phyloP scores from a whole-genome alignment of 768 basidiomycete species.

The Xerocomus spinulosus region DNA sequence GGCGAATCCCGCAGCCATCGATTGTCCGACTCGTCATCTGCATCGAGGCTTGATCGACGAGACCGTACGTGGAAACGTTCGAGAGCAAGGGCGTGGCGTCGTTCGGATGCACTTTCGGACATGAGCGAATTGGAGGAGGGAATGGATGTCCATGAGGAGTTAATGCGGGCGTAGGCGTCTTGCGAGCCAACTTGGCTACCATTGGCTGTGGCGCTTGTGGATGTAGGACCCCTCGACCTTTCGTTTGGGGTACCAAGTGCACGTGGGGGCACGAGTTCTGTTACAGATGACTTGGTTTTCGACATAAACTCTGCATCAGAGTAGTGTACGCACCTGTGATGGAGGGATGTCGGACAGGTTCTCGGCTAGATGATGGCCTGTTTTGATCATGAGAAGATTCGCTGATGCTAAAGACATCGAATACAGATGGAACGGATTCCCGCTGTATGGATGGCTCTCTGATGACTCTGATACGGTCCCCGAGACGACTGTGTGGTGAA shows the following conservation, averaged over 20 bases:
- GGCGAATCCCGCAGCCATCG: slow-evolving; percentile 20
- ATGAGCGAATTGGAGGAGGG: slow-evolving; percentile 39
- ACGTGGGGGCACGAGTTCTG: slow-evolving; percentile 18
- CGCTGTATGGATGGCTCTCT: slow-evolving; percentile 20
- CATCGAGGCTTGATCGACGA: slow-evolving; percentile 21
- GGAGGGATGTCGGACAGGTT: slow-evolving; percentile 5
- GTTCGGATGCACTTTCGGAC: slow-evolving; percentile 42
- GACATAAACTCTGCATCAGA: not conserved
- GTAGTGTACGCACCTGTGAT: slow-evolving; percentile 9
- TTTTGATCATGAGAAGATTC: slow-evolving; percentile 18
- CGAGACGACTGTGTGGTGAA: slow-evolving; percentile 4
- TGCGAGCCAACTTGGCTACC: slow-evolving; percentile 9
- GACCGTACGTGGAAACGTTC: slow-evolving; percentile 29
- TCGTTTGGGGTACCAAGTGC: slow-evolving; percentile 8
- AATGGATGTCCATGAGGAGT: slow-evolving; percentile 29
- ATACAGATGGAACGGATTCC: slow-evolving; percentile 24
- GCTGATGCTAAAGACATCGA: slow-evolving; percentile 27
- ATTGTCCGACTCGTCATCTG: slow-evolving; percentile 22
- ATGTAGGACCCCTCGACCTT: slow-evolving; percentile 13
- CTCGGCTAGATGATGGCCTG: slow-evolving; percentile 11
- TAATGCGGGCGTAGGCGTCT: slow-evolving; percentile 16
- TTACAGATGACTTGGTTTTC: slow-evolving; percentile 4
- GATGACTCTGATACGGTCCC: slow-evolving; percentile 17
- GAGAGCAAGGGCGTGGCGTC: slow-evolving; percentile 36
- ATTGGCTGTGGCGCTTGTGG: slow-evolving; percentile 5